Percentiles rank a stretch among this genome's conserved stretches.
phyloP scores from a whole-genome alignment of 2,329 filamentous ascomycete genomes.

The Cercospora sesami region DNA sequence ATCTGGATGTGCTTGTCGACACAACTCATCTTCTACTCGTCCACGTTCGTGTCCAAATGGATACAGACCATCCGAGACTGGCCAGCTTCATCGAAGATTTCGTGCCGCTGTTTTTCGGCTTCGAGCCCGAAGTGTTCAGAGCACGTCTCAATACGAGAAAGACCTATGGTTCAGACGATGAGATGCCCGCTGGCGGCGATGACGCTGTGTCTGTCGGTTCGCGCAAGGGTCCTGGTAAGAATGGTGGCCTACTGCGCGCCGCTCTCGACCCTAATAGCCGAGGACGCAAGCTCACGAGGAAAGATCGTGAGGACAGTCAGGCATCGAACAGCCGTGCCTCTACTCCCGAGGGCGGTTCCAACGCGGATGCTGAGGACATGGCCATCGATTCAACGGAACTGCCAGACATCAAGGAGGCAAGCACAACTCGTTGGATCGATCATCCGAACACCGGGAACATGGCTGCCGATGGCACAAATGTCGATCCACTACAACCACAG shows the following conservation, averaged over 20 bases:
- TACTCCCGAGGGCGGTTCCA: conserved; percentile 79
- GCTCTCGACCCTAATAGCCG: conserved; percentile 80
- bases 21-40: conserved; percentile 49
- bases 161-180: conserved; percentile 73
- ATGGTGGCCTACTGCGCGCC: conserved; percentile 74
- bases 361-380: conserved; percentile 77
- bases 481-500: conserved; percentile 78
- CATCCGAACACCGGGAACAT: conserved; percentile 58
- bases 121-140: conserved; percentile 58
- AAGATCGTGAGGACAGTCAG: conserved; percentile 77
- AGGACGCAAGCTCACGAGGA: conserved; percentile 68
- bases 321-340: conserved; percentile 80
- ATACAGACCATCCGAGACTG: conserved; percentile 48
- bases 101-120: conserved; percentile 52
- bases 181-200: conserved; percentile 62
- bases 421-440: conserved; percentile 64
- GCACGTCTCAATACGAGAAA: conserved; percentile 43
- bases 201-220: conserved; percentile 69
- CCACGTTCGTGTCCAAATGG: conserved; percentile 45
- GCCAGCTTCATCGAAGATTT: conserved; percentile 53
- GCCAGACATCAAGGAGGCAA: conserved; percentile 54
- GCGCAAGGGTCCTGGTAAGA: conserved; percentile 50
- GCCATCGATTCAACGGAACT: conserved; percentile 43
- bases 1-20: conserved; percentile 55
- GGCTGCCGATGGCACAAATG: conserved; percentile 60